Evolutionary conservation across 495 filamentous ascomycete genomes (phyloP), one percentile per base, ranked within the genome.

Genomic region (Pseudotulostoma volvatum): DNA sequence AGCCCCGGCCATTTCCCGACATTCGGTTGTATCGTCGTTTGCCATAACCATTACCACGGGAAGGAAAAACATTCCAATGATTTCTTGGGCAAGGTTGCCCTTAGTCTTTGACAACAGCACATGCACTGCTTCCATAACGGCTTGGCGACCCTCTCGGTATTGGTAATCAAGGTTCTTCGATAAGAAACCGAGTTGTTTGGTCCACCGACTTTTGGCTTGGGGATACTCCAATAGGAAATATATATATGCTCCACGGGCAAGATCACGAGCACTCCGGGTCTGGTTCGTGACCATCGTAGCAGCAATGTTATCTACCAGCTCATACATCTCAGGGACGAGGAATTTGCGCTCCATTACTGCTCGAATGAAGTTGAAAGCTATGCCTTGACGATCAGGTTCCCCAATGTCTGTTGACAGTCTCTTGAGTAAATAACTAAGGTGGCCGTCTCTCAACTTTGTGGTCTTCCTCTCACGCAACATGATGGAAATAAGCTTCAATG

Each of bases 221-320:
- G 90, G 90, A 51, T 95, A 97, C 33, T 95, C 82, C 44, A 86
- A 76, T 25, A 97, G 56, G 66, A 96, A 97, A 48, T 93, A 84
- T 54, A 94, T 76, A 58, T 92, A 97, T 17, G 77, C 80, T 15
- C 84, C 83, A 19, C 92, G 74, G 13, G 88, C 87, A 23, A 88
- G 60, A 48, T 94, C 86, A 31, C 88, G 71, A 2, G 87, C 81
- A 44, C 76, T 74, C 46, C 79, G 76, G 45, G 85, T 85, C 40
- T 93, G 80, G 55, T 94, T 95, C 17, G 81, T 94, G 41, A 97
- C 82, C 87, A 96, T 93, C 57, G 96, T 78, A n/a, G 67, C 73
- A 17, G 83, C 81, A 21, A 95, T 76, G 45, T 78, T 70, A 49
- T 97, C 90, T 36, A 93, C 70, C 9, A 81, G 75, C 46, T 96